phyloP scores from a whole-genome alignment of 2,329 filamentous ascomycete species.

The Scedosporium minutisporum region DNA sequence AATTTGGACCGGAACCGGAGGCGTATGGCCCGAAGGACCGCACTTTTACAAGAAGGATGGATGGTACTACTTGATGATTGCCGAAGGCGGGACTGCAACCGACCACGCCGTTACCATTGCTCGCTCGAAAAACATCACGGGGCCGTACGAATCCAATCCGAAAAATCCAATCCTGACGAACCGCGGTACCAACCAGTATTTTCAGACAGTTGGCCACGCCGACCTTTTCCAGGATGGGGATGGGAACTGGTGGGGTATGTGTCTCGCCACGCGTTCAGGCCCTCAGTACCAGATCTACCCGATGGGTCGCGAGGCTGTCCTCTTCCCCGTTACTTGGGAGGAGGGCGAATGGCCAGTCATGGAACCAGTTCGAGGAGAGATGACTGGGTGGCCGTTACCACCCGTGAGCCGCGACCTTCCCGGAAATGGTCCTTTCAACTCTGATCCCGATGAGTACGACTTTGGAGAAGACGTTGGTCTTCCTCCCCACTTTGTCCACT shows the following conservation, averaged over 20 bases:
- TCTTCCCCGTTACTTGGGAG: conserved; percentile 40
- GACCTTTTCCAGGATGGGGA: conserved; percentile 32
- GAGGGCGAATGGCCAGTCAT: conserved; percentile 38
- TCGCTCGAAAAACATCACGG: conserved; percentile 25
- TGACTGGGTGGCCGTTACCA: conserved; percentile 30
- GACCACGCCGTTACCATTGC: conserved; percentile 30
- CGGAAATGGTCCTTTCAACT: conserved; percentile 23
- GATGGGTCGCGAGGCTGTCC: conserved; percentile 44
- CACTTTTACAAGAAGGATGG: conserved; percentile 33
- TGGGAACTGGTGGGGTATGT: conserved; percentile 34
- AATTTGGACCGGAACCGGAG: conserved; percentile 36
- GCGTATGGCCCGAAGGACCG: conserved; percentile 25
- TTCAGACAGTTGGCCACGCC: conserved; percentile 33
- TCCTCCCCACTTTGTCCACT: conserved; percentile 35
- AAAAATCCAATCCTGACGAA: conserved; percentile 36
- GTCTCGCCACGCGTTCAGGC: conserved; percentile 34
- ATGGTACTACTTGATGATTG: conserved; percentile 39
- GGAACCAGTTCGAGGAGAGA: conserved; percentile 15
- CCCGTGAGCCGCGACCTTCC: conserved; percentile 17
- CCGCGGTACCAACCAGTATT: conserved; percentile 24
- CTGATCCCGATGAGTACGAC: conserved; percentile 26
- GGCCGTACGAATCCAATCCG: conserved; percentile 31
- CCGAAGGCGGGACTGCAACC: conserved; percentile 31
- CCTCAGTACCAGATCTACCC: conserved; percentile 32
- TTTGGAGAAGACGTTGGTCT: conserved; percentile 26